phyloP scores from a whole-genome alignment of 2,329 filamentous ascomycete species.

The Kalmusia sp. region DNA sequence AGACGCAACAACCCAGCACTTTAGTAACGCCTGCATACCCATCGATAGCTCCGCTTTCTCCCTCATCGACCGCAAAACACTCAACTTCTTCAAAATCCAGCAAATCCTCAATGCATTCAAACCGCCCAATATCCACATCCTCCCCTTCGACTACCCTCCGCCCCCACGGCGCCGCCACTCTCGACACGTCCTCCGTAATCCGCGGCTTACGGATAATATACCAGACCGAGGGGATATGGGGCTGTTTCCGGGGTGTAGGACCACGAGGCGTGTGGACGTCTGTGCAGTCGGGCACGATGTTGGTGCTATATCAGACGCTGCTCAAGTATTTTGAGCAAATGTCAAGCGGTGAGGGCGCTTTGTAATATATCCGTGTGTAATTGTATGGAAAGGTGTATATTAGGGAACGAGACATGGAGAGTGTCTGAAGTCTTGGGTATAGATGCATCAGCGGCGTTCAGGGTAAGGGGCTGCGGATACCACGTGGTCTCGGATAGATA shows the following conservation, averaged over 20 bases:
- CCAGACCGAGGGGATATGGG: slow-evolving; percentile 82
- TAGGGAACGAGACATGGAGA: background rate
- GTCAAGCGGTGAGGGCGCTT: slow-evolving; percentile 24
- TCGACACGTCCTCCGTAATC: slow-evolving; percentile 89
- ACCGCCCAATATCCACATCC: slow-evolving; percentile 84
- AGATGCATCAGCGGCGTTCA: slow-evolving; percentile 6
- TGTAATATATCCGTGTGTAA: slow-evolving; percentile 1
- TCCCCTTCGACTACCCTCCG: slow-evolving; percentile 85
- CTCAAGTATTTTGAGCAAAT: slow-evolving; percentile 75
- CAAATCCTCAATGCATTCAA: slow-evolving; percentile 44
- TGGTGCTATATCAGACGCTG: slow-evolving; percentile 91
- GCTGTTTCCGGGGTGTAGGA: slow-evolving; percentile 94
- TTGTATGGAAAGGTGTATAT: slow-evolving; percentile 1
- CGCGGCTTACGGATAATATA: slow-evolving; percentile 88
- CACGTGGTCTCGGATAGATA: background rate
- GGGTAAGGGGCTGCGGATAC: background rate
- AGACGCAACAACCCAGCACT: slow-evolving; percentile 79
- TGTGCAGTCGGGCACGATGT: slow-evolving; percentile 95
- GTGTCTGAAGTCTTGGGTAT: too few species aligned
- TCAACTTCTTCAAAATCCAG: slow-evolving; percentile 27
- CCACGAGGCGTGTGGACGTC: slow-evolving; percentile 96
- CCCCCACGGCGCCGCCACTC: slow-evolving; percentile 76
- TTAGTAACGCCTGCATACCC: slow-evolving; percentile 20
- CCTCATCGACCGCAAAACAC: slow-evolving; percentile 40
- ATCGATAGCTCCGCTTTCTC: slow-evolving; percentile 23